Percentiles rank a stretch among this genome's conserved stretches.
Evolutionary conservation across 768 basidiomycete species (phyloP).

Genomic region (Boletus sp.): DNA sequence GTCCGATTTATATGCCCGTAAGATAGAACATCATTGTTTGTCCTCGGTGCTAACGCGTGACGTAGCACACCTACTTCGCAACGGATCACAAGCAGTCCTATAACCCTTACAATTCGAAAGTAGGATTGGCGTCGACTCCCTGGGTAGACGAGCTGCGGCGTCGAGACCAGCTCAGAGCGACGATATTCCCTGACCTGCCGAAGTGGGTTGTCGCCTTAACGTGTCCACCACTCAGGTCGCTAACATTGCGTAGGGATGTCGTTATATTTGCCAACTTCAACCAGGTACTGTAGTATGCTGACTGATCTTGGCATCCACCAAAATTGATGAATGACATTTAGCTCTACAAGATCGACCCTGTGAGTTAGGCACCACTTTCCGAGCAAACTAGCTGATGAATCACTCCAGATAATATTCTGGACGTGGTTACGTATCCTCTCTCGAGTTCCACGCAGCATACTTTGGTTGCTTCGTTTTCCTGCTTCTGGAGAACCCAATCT

Average conservation of each 20-base stretch:
- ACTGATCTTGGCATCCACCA: neutral
- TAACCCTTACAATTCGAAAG: slow-evolving; percentile 15
- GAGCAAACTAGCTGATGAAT: slow-evolving; percentile 3
- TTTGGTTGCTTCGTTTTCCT: slow-evolving; percentile 56
- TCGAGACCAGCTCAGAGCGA: slow-evolving; percentile 36
- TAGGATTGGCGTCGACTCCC: slow-evolving; percentile 17
- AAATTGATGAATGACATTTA: slow-evolving; percentile 17
- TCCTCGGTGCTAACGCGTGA: neutral
- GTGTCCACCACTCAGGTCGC: neutral
- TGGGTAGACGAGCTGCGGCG: slow-evolving; percentile 42
- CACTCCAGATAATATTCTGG: slow-evolving; percentile 39
- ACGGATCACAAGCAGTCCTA: slow-evolving; percentile 51
- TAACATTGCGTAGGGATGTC: slow-evolving; percentile 31
- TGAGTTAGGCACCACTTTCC: slow-evolving; percentile 11
- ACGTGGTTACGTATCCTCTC: slow-evolving; percentile 49
- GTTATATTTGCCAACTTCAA: slow-evolving; percentile 56
- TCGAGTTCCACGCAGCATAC: slow-evolving; percentile 43
- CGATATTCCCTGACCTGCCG: slow-evolving; percentile 44
- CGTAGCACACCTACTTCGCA: slow-evolving; percentile 47
- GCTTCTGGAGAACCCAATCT: slow-evolving; percentile 46
- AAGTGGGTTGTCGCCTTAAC: slow-evolving; percentile 29
- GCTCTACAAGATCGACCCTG: slow-evolving; percentile 49
- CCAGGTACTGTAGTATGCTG: slow-evolving; percentile 35
- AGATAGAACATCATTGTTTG: slow-evolving; percentile 3
- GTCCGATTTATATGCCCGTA: slow-evolving; percentile 48